Percentiles rank a stretch among this genome's conserved stretches.
phyloP scores from a whole-genome alignment of 345 rosid species.

The Abelmoschus esculentus region DNA sequence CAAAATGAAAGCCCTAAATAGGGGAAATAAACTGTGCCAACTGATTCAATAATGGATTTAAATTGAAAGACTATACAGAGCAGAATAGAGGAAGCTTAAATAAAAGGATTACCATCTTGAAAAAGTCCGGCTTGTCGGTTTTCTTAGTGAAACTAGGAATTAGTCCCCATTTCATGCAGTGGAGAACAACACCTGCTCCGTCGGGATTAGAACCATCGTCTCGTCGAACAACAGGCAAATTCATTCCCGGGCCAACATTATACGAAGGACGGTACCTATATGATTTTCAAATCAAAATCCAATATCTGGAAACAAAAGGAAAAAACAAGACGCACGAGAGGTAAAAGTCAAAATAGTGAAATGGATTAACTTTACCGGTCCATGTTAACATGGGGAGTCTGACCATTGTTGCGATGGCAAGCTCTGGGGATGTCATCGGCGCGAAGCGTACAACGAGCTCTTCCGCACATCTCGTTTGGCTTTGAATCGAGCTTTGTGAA shows the following conservation, averaged over 20 bases:
- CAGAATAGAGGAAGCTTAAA: too few species aligned
- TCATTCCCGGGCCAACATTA: conserved; percentile 66
- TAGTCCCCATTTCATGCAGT: conserved; percentile 91
- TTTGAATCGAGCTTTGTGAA: not conserved
- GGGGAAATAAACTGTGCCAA: not conserved
- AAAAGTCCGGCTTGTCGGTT: conserved; percentile 75
- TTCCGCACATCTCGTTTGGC: conserved; percentile 56
- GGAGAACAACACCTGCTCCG: conserved; percentile 41
- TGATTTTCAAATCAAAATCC: not conserved
- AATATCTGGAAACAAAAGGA: not conserved
- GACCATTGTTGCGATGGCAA: conserved; percentile 38
- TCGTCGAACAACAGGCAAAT: conserved; percentile 57
- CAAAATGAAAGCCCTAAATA: not conserved
- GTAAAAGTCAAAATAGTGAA: not conserved
- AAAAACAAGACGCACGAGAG: not conserved
- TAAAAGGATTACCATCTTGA: conserved; percentile 50
- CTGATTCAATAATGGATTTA: not conserved
- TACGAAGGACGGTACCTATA: conserved; percentile 70
- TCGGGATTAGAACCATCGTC: conserved; percentile 33
- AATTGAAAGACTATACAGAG: not conserved
- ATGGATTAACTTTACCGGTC: conserved; percentile 38
- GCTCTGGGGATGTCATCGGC: conserved; percentile 63
- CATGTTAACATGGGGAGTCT: conserved; percentile 36
- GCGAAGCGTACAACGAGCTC: conserved; percentile 67
- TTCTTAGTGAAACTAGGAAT: conserved; percentile 74